These are phyloP conservation scores for Elaeis guineensis DNA, from an alignment of 176 grass and related monocot genomes.

Conservation along the genomic window DNA sequence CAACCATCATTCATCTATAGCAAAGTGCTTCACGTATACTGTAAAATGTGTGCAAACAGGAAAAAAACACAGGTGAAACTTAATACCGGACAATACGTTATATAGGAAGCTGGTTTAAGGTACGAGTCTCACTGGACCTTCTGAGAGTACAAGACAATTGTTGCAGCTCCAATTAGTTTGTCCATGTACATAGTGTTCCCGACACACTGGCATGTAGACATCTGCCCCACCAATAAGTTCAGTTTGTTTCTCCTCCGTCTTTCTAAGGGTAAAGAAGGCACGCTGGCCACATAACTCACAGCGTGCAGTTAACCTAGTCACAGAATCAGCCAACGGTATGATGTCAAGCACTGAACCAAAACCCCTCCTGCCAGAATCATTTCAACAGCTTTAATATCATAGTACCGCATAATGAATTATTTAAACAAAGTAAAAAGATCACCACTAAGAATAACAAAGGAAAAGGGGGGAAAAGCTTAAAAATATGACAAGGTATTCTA, in stretches of 20 bases:
- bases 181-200: conserved; percentile 69
- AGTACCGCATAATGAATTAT: too few species aligned
- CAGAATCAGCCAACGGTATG: conserved; percentile 67
- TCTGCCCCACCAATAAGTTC: conserved; percentile 82
- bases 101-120: conserved; percentile 21
- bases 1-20: too few species aligned
- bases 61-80: too few species aligned
- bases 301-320: conserved; percentile 70
- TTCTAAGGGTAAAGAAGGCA: conserved; percentile 86
- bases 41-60: too few species aligned
- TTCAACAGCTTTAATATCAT: not conserved
- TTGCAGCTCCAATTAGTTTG: conserved; percentile 52
- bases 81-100: too few species aligned
- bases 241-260: conserved; percentile 70
- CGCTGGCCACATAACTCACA: conserved; percentile 61
- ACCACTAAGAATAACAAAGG: conserved; percentile 26
- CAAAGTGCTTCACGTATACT: too few species aligned
- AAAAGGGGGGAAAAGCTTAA: too few species aligned
- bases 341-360: conserved; percentile 89
- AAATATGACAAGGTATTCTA: too few species aligned
- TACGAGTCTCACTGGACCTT: conserved; percentile 21
- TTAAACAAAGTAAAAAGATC: not conserved
- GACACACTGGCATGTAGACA: conserved; percentile 85
- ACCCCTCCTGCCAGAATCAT: conserved; percentile 54
- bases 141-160: conserved; percentile 61